Evolutionary conservation across 495 filamentous ascomycete species (phyloP).

Genomic region (Neurospora pannonica): DNA sequence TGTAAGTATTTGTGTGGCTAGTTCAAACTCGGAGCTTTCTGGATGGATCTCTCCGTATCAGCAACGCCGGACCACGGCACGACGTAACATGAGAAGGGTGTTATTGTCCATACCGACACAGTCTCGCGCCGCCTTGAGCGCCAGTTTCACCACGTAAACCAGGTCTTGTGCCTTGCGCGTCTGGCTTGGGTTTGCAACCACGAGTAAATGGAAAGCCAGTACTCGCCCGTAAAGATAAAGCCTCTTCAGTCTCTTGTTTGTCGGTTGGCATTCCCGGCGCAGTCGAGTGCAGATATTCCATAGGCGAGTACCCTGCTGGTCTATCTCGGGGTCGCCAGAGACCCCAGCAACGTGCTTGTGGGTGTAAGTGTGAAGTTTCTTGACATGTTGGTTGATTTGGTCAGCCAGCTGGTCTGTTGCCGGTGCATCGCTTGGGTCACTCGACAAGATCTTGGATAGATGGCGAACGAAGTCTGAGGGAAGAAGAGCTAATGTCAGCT

Average conservation of each 20-base stretch:
- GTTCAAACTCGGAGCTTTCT: conserved; percentile 44
- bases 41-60: conserved; percentile 5
- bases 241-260: conserved; percentile 3
- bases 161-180: conserved; percentile 25
- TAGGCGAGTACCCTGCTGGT: conserved; percentile 42
- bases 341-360: conserved; percentile 3
- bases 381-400: conserved; percentile 29
- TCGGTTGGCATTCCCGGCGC: conserved; percentile 17
- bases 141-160: conserved; percentile 53
- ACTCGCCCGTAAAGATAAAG: conserved; percentile 41
- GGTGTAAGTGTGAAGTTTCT: conserved; percentile 17
- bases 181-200: conserved; percentile 36
- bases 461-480: conserved; percentile 12
- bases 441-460: conserved; percentile 14
- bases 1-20: conserved; percentile 51
- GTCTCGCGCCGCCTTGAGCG: conserved; percentile 53
- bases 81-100: not conserved
- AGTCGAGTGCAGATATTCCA: conserved; percentile 62
- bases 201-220: conserved; percentile 63
- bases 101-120: conserved; percentile 46
- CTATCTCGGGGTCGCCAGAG: conserved; percentile 33
- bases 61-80: not conserved
- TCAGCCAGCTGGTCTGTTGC: conserved; percentile 18
- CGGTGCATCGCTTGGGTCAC: conserved; percentile 7
- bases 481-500: not conserved